Evolutionary conservation across 345 rosid species (phyloP).

Genomic region (Aegle marmelos): DNA sequence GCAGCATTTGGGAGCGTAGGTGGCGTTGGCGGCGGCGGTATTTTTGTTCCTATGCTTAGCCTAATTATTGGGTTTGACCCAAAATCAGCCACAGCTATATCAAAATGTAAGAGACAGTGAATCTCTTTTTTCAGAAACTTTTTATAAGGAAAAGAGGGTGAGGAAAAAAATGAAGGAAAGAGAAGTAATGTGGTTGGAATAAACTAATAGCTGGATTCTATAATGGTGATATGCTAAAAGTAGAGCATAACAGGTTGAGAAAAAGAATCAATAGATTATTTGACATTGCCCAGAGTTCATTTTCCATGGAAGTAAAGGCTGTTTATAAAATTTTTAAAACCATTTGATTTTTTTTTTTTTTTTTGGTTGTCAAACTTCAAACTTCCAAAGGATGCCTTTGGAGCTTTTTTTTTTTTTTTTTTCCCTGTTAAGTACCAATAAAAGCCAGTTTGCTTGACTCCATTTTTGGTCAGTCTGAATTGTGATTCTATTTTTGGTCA

Average conservation of each 20-base stretch:
- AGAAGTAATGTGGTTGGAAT: background rate
- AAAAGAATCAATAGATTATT: background rate
- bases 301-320: background rate
- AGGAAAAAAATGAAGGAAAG: background rate
- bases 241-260: background rate
- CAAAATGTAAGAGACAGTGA: conserved; percentile 60
- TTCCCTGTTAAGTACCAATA: too few relatives aligned
- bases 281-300: background rate
- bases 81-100: conserved; percentile 76
- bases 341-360: background rate
- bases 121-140: background rate
- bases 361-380: background rate
- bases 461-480: background rate
- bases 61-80: conserved; percentile 80
- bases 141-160: background rate
- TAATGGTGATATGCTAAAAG: background rate
- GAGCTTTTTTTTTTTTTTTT: too few relatives aligned
- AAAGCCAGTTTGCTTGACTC: background rate
- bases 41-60: conserved; percentile 78
- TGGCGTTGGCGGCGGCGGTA: conserved; percentile 94
- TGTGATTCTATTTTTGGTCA: background rate
- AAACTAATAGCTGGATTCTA: background rate
- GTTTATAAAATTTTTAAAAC: background rate
- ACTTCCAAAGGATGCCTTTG: too few relatives aligned
- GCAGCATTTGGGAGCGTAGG: conserved; percentile 94